Percentiles rank a stretch among this genome's conserved stretches.
Evolutionary conservation across 2,329 filamentous ascomycete genomes (phyloP).

Genomic region (Magnaporthales sp.): DNA sequence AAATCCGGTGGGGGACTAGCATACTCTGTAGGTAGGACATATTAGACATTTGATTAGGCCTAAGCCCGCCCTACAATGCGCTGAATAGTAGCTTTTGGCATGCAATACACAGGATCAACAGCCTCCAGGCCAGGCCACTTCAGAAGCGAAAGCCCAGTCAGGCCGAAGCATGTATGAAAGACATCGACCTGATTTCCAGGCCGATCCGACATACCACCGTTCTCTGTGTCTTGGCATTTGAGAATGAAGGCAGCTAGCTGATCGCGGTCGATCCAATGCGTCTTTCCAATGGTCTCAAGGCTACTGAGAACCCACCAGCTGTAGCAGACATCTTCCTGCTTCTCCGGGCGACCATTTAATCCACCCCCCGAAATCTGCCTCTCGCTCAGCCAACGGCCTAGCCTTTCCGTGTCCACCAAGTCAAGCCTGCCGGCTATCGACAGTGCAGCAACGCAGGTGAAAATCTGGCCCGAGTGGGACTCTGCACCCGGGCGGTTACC

Average conservation of each 20-base stretch:
- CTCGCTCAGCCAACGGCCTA: constrained; percentile 89
- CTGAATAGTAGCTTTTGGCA: constrained; percentile 60
- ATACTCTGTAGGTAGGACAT: not conserved
- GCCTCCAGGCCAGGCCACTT: constrained; percentile 67
- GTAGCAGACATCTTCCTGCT: constrained; percentile 94
- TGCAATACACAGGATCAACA: constrained; percentile 83
- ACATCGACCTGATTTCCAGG: constrained; percentile 96
- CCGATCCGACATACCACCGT: constrained; percentile 80
- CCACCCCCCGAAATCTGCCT: constrained; percentile 81
- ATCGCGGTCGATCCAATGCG: constrained; percentile 87
- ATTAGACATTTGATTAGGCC: not conserved
- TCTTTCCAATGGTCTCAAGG: constrained; percentile 75
- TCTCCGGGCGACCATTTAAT: constrained; percentile 89
- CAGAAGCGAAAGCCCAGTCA: constrained; percentile 80
- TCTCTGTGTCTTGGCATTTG: constrained; percentile 74
- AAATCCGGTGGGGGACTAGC: not conserved
- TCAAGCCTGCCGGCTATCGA: constrained; percentile 77
- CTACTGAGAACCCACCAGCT: constrained; percentile 98
- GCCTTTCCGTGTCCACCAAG: constrained; percentile 69
- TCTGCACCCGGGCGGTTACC: constrained; percentile 85
- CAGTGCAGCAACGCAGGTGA: constrained; percentile 83
- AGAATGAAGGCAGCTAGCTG: constrained; percentile 78
- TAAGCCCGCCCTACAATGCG: constrained; percentile 37
- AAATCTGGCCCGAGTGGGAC: constrained; percentile 91
- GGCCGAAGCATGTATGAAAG: constrained; percentile 86